phyloP scores from a whole-genome alignment of 768 basidiomycete genomes.

The Aureoboletus auriporus region DNA sequence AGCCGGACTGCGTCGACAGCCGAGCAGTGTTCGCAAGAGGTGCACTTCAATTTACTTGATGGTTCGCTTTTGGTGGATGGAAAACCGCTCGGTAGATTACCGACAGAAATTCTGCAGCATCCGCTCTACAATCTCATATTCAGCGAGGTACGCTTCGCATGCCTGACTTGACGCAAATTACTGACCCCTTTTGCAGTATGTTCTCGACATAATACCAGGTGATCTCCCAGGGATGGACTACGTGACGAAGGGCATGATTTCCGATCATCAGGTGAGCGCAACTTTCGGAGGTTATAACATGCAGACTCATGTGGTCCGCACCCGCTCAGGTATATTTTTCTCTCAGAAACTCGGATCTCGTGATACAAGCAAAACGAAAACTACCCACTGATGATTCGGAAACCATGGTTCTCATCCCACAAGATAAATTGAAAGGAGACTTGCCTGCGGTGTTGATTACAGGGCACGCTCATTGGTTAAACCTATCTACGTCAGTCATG shows the following conservation, averaged over 20 bases:
- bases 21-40: constrained; percentile 2
- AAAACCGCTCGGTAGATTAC: constrained; percentile 16
- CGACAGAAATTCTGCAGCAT: constrained; percentile 7
- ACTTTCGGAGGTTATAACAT: neutral
- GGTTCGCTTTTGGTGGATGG: constrained; percentile 26
- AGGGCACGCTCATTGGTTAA: constrained; percentile 13
- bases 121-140: constrained; percentile 18
- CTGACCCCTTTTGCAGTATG: constrained; percentile 7
- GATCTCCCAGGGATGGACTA: constrained; percentile 23
- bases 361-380: constrained; percentile 9
- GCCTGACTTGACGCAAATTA: no score
- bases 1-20: constrained; percentile 5
- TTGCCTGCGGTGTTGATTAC: constrained; percentile 21
- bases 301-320: neutral
- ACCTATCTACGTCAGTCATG: constrained; percentile 3
- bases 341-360: constrained; percentile 3
- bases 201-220: constrained; percentile 15
- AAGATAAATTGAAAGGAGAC: constrained; percentile 16
- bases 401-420: constrained; percentile 21
- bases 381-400: neutral
- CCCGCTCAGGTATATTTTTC: constrained; percentile 12
- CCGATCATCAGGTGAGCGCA: constrained; percentile 14
- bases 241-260: constrained; percentile 13
- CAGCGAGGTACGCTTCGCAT: constrained; percentile 9
- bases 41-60: constrained; percentile 15